These are phyloP conservation scores for Eruca vesicaria DNA, from an alignment of 441 rosid genomes.

Conservation along the genomic window DNA sequence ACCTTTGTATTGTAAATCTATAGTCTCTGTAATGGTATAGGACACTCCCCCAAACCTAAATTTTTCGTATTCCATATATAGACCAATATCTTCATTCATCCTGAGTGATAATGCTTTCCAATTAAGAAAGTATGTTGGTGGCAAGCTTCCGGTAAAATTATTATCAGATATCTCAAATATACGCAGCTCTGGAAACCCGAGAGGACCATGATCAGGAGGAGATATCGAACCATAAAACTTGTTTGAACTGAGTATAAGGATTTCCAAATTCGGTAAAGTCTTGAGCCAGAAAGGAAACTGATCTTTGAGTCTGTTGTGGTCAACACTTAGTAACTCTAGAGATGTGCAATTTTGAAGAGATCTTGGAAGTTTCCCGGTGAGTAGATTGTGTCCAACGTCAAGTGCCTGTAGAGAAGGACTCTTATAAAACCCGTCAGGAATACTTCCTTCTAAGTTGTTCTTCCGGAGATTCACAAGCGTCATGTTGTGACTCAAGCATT, in stretches of 20 bases:
- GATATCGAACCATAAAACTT: conserved; percentile 40
- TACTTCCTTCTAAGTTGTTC: conserved; percentile 38
- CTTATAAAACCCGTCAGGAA: conserved; percentile 20
- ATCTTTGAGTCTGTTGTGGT: conserved; percentile 45
- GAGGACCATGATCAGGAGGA: not conserved
- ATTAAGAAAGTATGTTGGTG: conserved; percentile 2
- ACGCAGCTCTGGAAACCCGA: conserved; percentile 47
- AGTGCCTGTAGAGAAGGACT: conserved; percentile 35
- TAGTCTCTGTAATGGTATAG: not conserved
- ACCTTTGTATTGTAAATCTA: conserved; percentile 28
- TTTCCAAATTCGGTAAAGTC: conserved; percentile 7
- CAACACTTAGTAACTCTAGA: conserved; percentile 38
- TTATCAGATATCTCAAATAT: conserved; percentile 50
- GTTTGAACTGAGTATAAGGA: conserved; percentile 36
- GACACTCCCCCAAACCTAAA: no score
- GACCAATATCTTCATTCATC: not conserved
- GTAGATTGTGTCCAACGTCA: conserved; percentile 39
- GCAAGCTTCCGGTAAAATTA: not conserved
- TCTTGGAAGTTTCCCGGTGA: conserved; percentile 45
- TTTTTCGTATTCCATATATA: no score
- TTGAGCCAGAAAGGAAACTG: conserved; percentile 53
- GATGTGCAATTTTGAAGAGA: conserved; percentile 41
- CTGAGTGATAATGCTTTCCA: conserved; percentile 26
- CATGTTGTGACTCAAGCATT: conserved; percentile 6
- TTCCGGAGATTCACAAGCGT: conserved; percentile 11